Evolutionary conservation across 805 yeast genomes (phyloP), one percentile per base, ranked within the genome.

Genomic region (Starmerella gropengiesseri): DNA sequence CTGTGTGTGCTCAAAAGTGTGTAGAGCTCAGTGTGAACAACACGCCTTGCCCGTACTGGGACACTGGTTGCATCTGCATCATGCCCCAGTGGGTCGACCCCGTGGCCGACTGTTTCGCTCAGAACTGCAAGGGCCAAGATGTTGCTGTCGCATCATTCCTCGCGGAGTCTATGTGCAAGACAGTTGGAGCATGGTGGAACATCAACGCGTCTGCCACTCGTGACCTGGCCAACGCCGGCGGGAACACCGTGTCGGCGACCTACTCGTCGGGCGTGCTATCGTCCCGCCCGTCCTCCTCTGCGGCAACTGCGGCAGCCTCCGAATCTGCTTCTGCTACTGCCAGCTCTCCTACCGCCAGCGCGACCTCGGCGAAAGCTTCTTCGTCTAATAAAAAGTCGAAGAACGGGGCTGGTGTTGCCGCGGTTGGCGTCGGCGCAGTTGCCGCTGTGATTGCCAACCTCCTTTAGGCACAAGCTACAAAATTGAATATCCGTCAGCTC

Each of bases 31-130:
- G 21, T 25, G 14, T 18, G 4, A 31, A 18, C 22, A 36, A 36
- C 18, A 36, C 39, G 6, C 39, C 39, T 19, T 36, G 39, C 25
- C 39, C 39, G 7, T 36, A 36, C 31, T 36, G 39, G 39, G 39
- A 36, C 18, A 36, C 39, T 27, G 39, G 39, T 2, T 36, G 39
- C 18, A 25, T 36, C 18, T 36, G 39, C 19, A 27, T 36, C 18
- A 36, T 36, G 39, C 39, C 39, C 5, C 39, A 36, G 25, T 36
- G 31, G 31, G 19, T 27, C 18, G 18, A 27, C 17, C 39, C 39
- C 8, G 39, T 36, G n/a, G 39, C 39, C 19, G 39, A 36, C 23
- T 36, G 39, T 25, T 36, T 36, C 31, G 39, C 39, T 8, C 4
- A 25, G 31, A 36, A 27, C 23, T 36, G 39, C 39, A 26, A 36